Evolutionary conservation across 2,329 filamentous ascomycete species (phyloP), one percentile per base, ranked within the genome.

Genomic region (Penicillium concentricum): DNA sequence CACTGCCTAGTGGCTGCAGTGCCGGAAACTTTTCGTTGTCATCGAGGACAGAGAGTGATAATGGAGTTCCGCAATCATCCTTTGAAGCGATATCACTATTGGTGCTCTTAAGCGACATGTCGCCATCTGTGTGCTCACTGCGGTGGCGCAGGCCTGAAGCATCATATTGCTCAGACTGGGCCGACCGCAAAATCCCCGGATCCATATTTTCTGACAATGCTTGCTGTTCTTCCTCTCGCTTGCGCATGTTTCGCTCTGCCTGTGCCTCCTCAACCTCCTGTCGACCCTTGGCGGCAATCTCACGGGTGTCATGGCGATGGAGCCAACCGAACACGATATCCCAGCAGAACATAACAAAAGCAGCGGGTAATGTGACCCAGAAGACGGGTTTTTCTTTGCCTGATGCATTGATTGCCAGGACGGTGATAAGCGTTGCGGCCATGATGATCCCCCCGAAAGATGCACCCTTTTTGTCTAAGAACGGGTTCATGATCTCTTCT

Each of bases 401-500:
- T 0, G 82, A 78, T 2, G 88, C 87, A 49, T 91, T 91, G 28
- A 90, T 68, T 0, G 80, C 84, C 2, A 91, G 75, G 0, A 91
- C 76, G 0, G 86, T 86, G 55, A 90, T 76, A 26, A 91, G 79
- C 0, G 87, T 89, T 0, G 78, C 79, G 2, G 85, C 80, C 87
- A 91, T 90, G 54, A 91, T 77, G 5, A 84, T 61, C 0, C 81
- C 84, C 1, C 87, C 87, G 54, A 90, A 86, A 0, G 77, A 76
- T 0, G 88, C 88, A 9, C 87, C 84, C 3, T 78, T 75, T 61
- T 84, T 88, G 67, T 91, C 88, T 0, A 91, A 71, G 56, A 87
- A 91, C 0, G 88, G 88, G 61, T 91, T 89, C 82, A 91, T 83
- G 64, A 91, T 89, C 65, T 91, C 87, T 60, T 88, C 87, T 0